phyloP scores from a whole-genome alignment of 768 basidiomycete species.

The Leccinum boreale region DNA sequence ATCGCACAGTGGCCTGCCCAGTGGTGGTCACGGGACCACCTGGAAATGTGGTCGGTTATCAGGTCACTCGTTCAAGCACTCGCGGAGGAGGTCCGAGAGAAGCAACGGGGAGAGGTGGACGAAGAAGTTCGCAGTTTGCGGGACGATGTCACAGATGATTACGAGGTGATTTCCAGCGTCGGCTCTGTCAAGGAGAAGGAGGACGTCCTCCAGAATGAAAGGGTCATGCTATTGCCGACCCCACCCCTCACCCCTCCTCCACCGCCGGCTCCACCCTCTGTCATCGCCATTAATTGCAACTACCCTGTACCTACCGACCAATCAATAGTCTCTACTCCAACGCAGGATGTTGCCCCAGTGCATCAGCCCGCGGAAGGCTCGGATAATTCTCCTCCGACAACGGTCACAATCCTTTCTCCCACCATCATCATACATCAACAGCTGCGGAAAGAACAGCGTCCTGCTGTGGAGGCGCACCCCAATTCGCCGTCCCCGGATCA shows the following conservation, averaged over 20 bases:
- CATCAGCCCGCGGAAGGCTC: not conserved
- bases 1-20: conserved; percentile 67
- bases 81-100: conserved; percentile 62
- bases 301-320: conserved; percentile 2
- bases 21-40: conserved; percentile 64
- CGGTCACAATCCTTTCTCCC: conserved; percentile 19
- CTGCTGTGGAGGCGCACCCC: conserved; percentile 10
- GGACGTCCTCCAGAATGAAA: not conserved
- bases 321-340: conserved; percentile 1
- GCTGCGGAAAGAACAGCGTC: conserved; percentile 14
- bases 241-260: conserved; percentile 20
- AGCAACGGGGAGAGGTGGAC: conserved; percentile 38
- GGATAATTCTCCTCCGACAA: conserved; percentile 7
- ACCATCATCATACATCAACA: conserved; percentile 28
- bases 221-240: conserved; percentile 17
- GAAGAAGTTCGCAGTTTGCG: conserved; percentile 49
- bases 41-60: conserved; percentile 58
- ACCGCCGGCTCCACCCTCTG: conserved; percentile 14
- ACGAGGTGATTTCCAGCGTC: conserved; percentile 28
- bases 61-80: conserved; percentile 57
- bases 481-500: conserved; percentile 8
- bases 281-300: conserved; percentile 14
- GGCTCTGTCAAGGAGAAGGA: conserved; percentile 18
- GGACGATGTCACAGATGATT: conserved; percentile 45
- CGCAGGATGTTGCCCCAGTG: conserved; percentile 5